Conservation (phyloP, 2,329 filamentous ascomycete species). For the Claviceps paspali region DNA sequence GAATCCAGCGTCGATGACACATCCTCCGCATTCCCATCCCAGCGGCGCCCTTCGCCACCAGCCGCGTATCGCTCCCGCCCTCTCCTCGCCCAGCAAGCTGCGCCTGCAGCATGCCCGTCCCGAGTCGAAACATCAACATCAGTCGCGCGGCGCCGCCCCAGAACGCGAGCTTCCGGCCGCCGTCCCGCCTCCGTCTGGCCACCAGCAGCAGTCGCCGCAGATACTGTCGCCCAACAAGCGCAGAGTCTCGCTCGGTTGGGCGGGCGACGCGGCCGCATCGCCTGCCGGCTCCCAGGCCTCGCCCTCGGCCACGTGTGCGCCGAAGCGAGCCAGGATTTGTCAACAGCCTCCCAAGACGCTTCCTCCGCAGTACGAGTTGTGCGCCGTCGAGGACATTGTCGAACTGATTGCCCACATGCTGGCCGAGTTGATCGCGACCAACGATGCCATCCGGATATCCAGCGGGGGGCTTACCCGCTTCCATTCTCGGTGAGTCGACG, state of each 20-base stretch:
- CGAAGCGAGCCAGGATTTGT: constrained; percentile 40
- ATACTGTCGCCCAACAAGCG: constrained; percentile 19
- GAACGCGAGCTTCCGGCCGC: neutral
- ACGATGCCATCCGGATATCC: constrained; percentile 62
- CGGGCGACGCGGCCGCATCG: neutral
- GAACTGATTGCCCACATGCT: constrained; percentile 90
- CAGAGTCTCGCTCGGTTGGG: constrained; percentile 12
- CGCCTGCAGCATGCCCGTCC: neutral
- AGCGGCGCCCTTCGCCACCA: constrained; percentile 12
- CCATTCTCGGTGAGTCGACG: constrained; percentile 78
- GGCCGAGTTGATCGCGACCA: constrained; percentile 83
- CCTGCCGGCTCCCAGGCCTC: constrained; percentile 1
- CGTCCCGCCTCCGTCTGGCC: neutral
- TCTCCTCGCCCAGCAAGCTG: neutral
- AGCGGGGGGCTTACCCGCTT: constrained; percentile 84
- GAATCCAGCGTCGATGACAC: constrained; percentile 8
- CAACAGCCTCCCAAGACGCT: constrained; percentile 39
- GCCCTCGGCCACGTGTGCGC: constrained; percentile 5
- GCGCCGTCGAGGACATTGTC: constrained; percentile 73
- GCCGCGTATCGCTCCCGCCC: constrained; percentile 6
- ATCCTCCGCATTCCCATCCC: constrained; percentile 5
- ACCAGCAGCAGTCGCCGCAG: neutral
- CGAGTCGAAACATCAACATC: neutral
- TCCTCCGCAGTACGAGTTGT: constrained; percentile 66
- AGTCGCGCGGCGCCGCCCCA: neutral